Conservation (phyloP, 805 yeast species). For the Cephaloascus fragrans region DNA sequence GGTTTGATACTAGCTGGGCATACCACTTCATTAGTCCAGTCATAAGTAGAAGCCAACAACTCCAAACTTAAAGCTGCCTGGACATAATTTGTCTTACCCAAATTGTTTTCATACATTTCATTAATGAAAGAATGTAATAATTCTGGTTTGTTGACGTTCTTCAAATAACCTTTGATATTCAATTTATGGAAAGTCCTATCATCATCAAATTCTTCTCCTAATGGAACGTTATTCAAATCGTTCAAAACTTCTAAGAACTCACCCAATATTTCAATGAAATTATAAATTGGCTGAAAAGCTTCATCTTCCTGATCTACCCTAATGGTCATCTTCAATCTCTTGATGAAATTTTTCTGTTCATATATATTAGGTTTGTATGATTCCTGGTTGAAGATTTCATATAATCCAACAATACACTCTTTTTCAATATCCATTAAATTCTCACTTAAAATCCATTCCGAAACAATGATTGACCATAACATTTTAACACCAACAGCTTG, state of each 20-base stretch:
- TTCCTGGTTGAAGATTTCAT: slow-evolving; percentile 50
- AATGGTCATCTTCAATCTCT: slow-evolving; percentile 36
- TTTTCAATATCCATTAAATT: slow-evolving; percentile 50
- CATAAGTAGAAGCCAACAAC: slow-evolving; percentile 64
- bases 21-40: slow-evolving; percentile 55
- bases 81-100: slow-evolving; percentile 50
- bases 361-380: slow-evolving; percentile 44
- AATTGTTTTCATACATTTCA: slow-evolving; percentile 59
- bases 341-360: slow-evolving; percentile 47
- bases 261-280: slow-evolving; percentile 42
- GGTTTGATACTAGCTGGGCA: slow-evolving; percentile 56
- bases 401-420: slow-evolving; percentile 53
- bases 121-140: slow-evolving; percentile 70
- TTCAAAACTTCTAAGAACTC: slow-evolving; percentile 56
- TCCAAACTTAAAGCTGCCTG: slow-evolving; percentile 82
- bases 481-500: slow-evolving; percentile 55
- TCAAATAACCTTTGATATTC: slow-evolving; percentile 65
- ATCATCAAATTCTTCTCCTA: slow-evolving; percentile 76
- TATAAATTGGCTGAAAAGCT: slow-evolving; percentile 39
- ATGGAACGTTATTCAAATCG: slow-evolving; percentile 66
- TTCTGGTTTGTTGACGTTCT: slow-evolving; percentile 73
- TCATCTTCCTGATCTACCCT: slow-evolving; percentile 57
- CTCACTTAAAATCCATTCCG: slow-evolving; percentile 53
- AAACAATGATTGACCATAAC: slow-evolving; percentile 62
- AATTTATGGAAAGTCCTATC: slow-evolving; percentile 76